Evolutionary conservation across 2,329 filamentous ascomycete genomes (phyloP).

Genomic region (Sarocladiaceae sp.): DNA sequence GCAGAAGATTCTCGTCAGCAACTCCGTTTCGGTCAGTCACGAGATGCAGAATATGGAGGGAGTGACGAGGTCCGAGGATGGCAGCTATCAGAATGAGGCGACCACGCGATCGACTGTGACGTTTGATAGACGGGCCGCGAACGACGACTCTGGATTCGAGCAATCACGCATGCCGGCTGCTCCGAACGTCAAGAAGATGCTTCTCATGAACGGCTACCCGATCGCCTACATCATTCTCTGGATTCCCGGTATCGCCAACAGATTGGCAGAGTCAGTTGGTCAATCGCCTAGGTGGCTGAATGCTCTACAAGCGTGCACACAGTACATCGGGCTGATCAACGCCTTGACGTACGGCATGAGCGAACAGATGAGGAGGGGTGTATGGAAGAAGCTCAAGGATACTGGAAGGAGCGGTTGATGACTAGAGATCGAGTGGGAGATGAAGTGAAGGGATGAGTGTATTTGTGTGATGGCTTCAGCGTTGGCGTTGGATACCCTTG

Average conservation of each 20-base stretch:
- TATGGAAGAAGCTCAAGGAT: slow-evolving; percentile 12
- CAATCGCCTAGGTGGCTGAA: slow-evolving; percentile 13
- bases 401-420: slow-evolving; percentile 1
- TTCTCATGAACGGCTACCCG: slow-evolving; percentile 33
- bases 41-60: slow-evolving; percentile 10
- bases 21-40: slow-evolving; percentile 13
- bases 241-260: slow-evolving; percentile 32
- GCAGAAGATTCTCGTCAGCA: slow-evolving; percentile 12
- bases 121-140: not conserved
- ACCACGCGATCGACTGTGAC: slow-evolving; percentile 7
- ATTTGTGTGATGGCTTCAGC: not conserved
- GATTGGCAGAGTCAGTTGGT: slow-evolving; percentile 22
- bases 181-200: slow-evolving; percentile 23
- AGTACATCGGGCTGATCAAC: slow-evolving; percentile 31
- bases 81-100: slow-evolving; percentile 4
- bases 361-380: slow-evolving; percentile 10
- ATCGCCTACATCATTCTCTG: slow-evolving; percentile 32
- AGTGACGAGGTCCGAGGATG: no score
- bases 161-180: slow-evolving; percentile 13
- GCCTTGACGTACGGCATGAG: slow-evolving; percentile 28
- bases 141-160: slow-evolving; percentile 9
- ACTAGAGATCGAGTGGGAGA: no score
- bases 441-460: not conserved
- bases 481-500: not conserved
- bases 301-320: slow-evolving; percentile 28